Evolutionary conservation across 1,284 basidiomycete genomes (phyloP).

Genomic region (Marasmius sp.): DNA sequence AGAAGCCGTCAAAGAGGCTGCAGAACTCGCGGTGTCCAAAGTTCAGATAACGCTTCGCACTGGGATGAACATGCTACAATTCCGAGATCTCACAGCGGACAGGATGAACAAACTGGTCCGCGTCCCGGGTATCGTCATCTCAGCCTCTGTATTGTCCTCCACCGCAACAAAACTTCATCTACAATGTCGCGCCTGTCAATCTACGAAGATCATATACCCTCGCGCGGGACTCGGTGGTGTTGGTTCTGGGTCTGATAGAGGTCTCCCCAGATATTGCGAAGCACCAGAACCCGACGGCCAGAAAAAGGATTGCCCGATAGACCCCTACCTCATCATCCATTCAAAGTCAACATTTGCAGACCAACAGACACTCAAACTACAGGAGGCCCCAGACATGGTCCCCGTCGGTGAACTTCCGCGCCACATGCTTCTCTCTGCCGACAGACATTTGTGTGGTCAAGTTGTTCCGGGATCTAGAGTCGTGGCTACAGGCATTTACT

Average conservation of each 20-base stretch:
- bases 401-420: slow-evolving; percentile 97
- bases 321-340: slow-evolving; percentile 96
- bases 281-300: slow-evolving; percentile 73
- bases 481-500: slow-evolving; percentile 95
- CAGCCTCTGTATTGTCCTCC: slow-evolving; percentile 91
- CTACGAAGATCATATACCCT: slow-evolving; percentile 81
- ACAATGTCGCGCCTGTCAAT: slow-evolving; percentile 90
- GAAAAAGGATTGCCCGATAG: slow-evolving; percentile 91
- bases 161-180: slow-evolving; percentile 91
- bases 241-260: slow-evolving; percentile 76
- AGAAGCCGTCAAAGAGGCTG: slow-evolving; percentile 54
- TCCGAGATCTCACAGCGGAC: slow-evolving; percentile 90
- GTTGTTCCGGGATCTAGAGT: slow-evolving; percentile 95
- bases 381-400: slow-evolving; percentile 99
- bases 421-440: slow-evolving; percentile 92
- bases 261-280: slow-evolving; percentile 84
- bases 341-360: slow-evolving; percentile 95
- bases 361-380: slow-evolving; percentile 95
- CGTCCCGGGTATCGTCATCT: slow-evolving; percentile 97
- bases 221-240: slow-evolving; percentile 85
- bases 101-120: slow-evolving; percentile 96
- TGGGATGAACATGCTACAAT: slow-evolving; percentile 89
- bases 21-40: slow-evolving; percentile 72
- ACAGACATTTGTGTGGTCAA: slow-evolving; percentile 86
- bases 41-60: slow-evolving; percentile 90